Base-by-base conservation (phyloP, 345 rosid species). In the Cochlearia excelsa region DNA sequence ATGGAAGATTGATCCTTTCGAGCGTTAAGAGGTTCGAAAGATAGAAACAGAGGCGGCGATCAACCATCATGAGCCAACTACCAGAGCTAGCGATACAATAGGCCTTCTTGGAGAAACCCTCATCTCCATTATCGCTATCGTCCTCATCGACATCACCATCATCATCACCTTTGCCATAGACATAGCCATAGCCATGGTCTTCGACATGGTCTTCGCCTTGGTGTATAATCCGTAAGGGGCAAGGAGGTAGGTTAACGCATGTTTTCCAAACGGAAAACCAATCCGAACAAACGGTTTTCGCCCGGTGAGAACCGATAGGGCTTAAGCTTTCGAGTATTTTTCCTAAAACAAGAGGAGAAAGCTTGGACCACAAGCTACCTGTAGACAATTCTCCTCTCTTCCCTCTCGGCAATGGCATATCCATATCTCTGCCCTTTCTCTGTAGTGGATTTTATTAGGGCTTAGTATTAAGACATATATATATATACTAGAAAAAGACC, bases 241-340 rank as follows among this genome's bases (percentile, higher is more conserved):
- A 38, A 1, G 34, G 55, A 30, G 54, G 61, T 31, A 1, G 51
- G 33, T 55, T 38, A 3, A 5, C 3, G 33, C 49, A 55, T 54
- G 62, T 55, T 55, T 65, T 65, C 55, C 55, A 46, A 2, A 55
- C 34, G 6, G 34, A 6, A 6, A 16, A 65, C 62, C 62, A 55
- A 46, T 23, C n/a, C 31, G 40, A 55, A 27, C 69, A 65, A 23
- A 65, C 69, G 3, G 11, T 4, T 46, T 55, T 65, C 9, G 62
- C 47, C 30, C 11, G 41, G 69, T 65, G 48, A 39, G 48, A 56
- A 47, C 47, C 62, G 10, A 46, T 0, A 30, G 54, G 42, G 62
- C 2, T 55, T 11, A 55, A 55, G n/a, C 16, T 30, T 55, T 55
- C 33, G 6, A 46, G 1, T 31, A 65, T 54, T 47, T 37, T 54